phyloP scores from a whole-genome alignment of 768 basidiomycete genomes.

The Mycena rebaudengoi region DNA sequence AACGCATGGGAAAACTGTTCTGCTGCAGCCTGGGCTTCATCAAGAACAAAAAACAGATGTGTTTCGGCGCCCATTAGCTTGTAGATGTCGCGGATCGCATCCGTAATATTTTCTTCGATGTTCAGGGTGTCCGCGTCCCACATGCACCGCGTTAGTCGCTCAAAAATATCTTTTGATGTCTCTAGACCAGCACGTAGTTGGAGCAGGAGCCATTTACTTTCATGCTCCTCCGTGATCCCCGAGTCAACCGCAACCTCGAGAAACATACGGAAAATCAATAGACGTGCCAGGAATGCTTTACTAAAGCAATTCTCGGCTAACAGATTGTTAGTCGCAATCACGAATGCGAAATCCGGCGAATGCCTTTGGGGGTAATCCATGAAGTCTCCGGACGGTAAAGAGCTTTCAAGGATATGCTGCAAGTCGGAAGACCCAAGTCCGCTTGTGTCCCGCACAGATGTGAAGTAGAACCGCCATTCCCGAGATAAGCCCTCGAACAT shows the following conservation, averaged over 20 bases:
- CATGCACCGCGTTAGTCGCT: background rate
- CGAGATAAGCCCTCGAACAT: slow-evolving; percentile 22
- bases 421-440: background rate
- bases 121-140: background rate
- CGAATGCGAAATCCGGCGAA: background rate
- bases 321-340: background rate
- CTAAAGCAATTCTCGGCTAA: background rate
- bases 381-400: too few relatives aligned
- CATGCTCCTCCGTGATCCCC: background rate
- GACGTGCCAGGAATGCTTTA: background rate
- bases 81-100: background rate
- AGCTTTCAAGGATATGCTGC: background rate
- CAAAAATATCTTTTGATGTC: background rate
- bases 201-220: background rate
- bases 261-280: background rate
- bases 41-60: slow-evolving; percentile 15
- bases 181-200: background rate
- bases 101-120: background rate
- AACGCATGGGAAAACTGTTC: background rate
- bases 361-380: background rate
- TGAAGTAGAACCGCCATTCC: slow-evolving; percentile 24
- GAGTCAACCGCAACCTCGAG: background rate
- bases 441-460: background rate
- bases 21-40: slow-evolving; percentile 20
- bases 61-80: background rate